These are phyloP conservation scores for Atkinsonella hypoxylon DNA, from an alignment of 2,329 filamentous ascomycete species.

Conservation along the genomic window DNA sequence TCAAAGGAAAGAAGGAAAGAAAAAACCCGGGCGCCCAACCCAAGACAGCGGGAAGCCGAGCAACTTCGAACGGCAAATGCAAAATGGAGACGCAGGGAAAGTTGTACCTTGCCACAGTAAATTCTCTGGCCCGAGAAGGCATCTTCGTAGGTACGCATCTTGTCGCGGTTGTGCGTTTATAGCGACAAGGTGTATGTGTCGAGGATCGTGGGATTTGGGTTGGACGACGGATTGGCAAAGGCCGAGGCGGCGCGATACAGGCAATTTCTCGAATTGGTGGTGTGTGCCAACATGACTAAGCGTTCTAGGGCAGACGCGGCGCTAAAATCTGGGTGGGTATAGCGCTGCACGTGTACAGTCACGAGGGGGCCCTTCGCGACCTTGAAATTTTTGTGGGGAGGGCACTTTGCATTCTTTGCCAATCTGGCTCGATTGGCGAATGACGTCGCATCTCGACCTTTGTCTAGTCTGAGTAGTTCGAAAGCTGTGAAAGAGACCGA, in stretches of 20 bases:
- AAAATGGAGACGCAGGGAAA: not conserved
- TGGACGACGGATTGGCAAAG: conserved; percentile 18
- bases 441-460: not conserved
- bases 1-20: too few relatives aligned
- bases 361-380: conserved; percentile 8
- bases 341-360: conserved; percentile 19
- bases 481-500: not conserved
- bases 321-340: conserved; percentile 10
- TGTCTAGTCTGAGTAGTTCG: not conserved
- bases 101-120: conserved; percentile 54
- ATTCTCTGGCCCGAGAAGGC: conserved; percentile 54
- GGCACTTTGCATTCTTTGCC: not conserved
- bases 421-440: conserved; percentile 3
- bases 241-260: conserved; percentile 20
- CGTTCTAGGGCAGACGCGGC: conserved; percentile 25
- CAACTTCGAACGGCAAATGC: not conserved
- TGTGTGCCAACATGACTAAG: conserved; percentile 29
- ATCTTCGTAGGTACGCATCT: conserved; percentile 58
- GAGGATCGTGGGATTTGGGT: conserved; percentile 26
- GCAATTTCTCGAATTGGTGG: conserved; percentile 29
- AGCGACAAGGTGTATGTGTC: conserved; percentile 30
- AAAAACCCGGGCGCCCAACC: too few relatives aligned
- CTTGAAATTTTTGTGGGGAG: conserved; percentile 2
- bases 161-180: conserved; percentile 29
- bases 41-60: not conserved